A percentile compares a stretch with the other conserved stretches of the same genome.
Conservation (phyloP, 768 basidiomycete species). For the Xerocomus spinulosus region DNA sequence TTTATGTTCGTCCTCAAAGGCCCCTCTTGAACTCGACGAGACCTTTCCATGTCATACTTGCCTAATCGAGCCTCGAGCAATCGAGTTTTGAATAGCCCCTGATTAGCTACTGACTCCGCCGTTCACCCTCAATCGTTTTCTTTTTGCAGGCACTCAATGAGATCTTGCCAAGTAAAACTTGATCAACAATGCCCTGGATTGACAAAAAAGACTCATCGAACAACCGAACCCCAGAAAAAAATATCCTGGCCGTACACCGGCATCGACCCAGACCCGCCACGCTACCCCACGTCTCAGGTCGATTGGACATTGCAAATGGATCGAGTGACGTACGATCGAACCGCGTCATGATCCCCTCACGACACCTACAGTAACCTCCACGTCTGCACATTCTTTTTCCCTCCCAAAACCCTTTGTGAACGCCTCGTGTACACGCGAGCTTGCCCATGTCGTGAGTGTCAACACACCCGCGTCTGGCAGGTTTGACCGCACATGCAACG, state of each 20-base stretch:
- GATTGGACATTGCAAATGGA: not conserved
- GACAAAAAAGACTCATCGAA: too few relatives aligned
- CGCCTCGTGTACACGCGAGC: conserved; percentile 58
- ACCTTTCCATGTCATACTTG: conserved; percentile 6
- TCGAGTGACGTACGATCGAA: conserved; percentile 10
- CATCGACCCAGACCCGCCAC: not conserved
- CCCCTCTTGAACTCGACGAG: conserved; percentile 14
- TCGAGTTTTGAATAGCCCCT: not conserved
- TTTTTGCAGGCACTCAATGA: too few relatives aligned
- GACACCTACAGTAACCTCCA: conserved; percentile 72
- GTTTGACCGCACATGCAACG: conserved; percentile 67
- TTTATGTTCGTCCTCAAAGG: conserved; percentile 11
- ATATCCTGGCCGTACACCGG: conserved; percentile 5
- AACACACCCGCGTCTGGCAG: conserved; percentile 69
- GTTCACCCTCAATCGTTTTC: not conserved
- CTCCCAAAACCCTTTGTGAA: conserved; percentile 36
- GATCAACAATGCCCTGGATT: too few relatives aligned
- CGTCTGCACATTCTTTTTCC: conserved; percentile 34
- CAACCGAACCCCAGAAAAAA: too few relatives aligned
- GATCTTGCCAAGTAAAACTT: too few relatives aligned
- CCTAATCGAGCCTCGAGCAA: conserved; percentile 7
- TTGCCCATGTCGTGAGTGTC: conserved; percentile 69
- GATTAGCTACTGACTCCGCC: too few relatives aligned
- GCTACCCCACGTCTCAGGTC: not conserved
- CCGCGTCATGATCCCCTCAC: conserved; percentile 41